Evolutionary conservation across 108 stramenopile species (phyloP).

Genomic region (Skeletonema grethae): DNA sequence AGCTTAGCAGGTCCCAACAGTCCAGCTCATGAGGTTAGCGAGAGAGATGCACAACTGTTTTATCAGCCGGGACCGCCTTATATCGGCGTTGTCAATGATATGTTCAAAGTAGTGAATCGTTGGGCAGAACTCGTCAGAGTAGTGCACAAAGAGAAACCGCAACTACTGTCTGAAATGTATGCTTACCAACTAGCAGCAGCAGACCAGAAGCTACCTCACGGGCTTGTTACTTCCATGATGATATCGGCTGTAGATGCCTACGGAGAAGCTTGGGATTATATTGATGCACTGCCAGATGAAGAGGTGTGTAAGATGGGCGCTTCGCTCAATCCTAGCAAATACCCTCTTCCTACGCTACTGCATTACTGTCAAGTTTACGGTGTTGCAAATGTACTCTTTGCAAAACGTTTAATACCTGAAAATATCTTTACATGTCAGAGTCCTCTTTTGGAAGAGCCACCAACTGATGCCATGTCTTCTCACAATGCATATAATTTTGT

Average conservation of each 20-base stretch:
- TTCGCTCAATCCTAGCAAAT: conserved; percentile 19
- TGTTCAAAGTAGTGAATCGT: conserved; percentile 68
- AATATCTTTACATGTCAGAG: conserved; percentile 73
- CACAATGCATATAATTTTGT: conserved; percentile 18
- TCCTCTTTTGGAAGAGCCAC: conserved; percentile 65
- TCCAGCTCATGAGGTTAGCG: conserved; percentile 38
- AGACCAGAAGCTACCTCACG: conserved; percentile 74
- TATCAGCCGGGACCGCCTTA: conserved; percentile 94
- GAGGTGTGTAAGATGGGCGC: conserved; percentile 26
- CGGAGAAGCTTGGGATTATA: conserved; percentile 83
- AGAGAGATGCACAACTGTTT: conserved; percentile 50
- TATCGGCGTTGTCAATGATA: conserved; percentile 79
- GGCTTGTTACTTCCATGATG: conserved; percentile 81
- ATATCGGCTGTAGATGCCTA: conserved; percentile 53
- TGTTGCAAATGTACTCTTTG: conserved; percentile 66
- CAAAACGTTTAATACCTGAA: conserved; percentile 64
- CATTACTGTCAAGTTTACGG: conserved; percentile 86
- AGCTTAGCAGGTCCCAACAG: conserved; percentile 61
- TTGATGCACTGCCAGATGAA: conserved; percentile 40
- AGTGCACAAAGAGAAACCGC: conserved; percentile 55
- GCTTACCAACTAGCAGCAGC: conserved; percentile 88
- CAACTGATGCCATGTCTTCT: conserved; percentile 46
- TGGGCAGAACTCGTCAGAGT: conserved; percentile 80
- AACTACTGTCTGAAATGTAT: conserved; percentile 55
- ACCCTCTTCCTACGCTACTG: conserved; percentile 57